Base-by-base conservation (phyloP, 768 basidiomycete species). In the Butyriboletus loyo region DNA sequence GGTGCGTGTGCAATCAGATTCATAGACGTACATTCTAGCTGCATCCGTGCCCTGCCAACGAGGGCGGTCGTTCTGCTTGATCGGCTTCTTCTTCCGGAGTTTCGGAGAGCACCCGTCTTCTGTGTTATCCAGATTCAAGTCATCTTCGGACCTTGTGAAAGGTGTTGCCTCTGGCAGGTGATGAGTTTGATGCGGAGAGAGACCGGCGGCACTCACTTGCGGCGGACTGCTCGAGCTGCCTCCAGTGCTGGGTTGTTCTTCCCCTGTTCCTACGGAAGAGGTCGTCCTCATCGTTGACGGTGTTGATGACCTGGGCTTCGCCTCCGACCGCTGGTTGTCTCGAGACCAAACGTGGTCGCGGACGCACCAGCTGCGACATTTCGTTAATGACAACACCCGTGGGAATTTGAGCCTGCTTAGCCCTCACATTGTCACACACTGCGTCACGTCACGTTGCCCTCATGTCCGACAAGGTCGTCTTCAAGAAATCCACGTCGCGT, bases 231-330 rank as follows among this genome's bases (percentile, higher is more conserved):
- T 83, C 78, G 37, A 91, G 66, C 52, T 76, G 77, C 62, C 74
- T 80, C 85, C 88, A 89, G 4, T 77, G 72, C 46, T 77, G 71
- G 5, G 73, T 64, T 5, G 80, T 80, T 46, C 86, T 74, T 53
- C 78, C 77, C 39, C 71, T 74, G 64, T 89, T 92, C 45, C 79
- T 79, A 61, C 89, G 79, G 59, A 90, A 91, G 66, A 81, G 73
- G 15, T 79, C 81, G 66, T 91, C 87, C 45, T 81, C 81, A 52
- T 89, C 85, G 11, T 78, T 66, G 67, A 39, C 41, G 36, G 57
- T 31, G 48, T 46, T 46, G 57, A 50, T 13, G 11, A 34, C 31
- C 22, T 58, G 45, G 5, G 38, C 24, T 21, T 59, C 51, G 5
- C 50, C 38, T 34, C 42, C 27, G 44, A 11, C 22, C 32, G 47